Evolutionary conservation across 2,329 filamentous ascomycete species (phyloP).

Genomic region (Chaetomium globosum): DNA sequence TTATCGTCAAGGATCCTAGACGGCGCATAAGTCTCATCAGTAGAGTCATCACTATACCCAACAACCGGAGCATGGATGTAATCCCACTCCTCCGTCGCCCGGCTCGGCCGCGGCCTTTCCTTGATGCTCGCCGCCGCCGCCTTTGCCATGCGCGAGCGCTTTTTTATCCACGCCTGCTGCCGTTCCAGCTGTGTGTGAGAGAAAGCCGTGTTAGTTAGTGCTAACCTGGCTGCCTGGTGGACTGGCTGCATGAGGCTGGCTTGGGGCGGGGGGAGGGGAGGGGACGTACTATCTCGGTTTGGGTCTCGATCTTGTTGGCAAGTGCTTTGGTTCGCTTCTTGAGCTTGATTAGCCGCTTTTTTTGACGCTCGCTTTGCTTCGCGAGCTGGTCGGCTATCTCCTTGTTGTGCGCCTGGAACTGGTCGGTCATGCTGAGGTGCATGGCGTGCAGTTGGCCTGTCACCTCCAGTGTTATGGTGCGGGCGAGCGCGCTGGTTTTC

Average conservation of each 20-base stretch:
- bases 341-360: background rate
- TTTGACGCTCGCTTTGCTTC: background rate
- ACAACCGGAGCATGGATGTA: background rate
- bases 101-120: background rate
- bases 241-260: too few relatives aligned
- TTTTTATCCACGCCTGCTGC: background rate
- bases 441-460: background rate
- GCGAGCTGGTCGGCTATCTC: background rate
- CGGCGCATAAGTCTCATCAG: background rate
- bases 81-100: background rate
- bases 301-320: background rate
- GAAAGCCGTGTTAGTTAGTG: background rate
- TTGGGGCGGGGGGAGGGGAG: too few relatives aligned
- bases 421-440: background rate
- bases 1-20: background rate
- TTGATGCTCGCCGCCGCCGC: background rate
- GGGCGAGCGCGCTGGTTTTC: background rate
- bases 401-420: background rate
- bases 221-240: background rate
- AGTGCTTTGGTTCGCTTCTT: background rate
- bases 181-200: background rate
- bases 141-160: too few relatives aligned
- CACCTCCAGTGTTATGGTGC: background rate
- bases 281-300: conserved; percentile 1
- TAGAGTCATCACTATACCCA: background rate